Conservation (phyloP, 2,329 filamentous ascomycete species). For the Trichocomaceae sp. region DNA sequence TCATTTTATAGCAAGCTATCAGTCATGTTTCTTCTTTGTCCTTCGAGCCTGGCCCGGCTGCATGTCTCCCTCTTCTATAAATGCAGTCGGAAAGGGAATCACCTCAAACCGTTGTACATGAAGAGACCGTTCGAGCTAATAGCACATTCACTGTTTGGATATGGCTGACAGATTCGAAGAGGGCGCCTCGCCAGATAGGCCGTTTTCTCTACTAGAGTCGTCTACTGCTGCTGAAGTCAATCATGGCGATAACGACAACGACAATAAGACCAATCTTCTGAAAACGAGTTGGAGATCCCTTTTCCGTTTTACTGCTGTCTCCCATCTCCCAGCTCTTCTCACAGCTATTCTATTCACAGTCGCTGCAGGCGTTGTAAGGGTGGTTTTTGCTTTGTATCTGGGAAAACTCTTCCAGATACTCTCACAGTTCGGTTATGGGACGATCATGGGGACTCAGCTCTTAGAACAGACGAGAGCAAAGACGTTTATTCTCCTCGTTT, state of each 20-base stretch:
- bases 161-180: conserved; percentile 3
- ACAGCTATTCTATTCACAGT: conserved; percentile 53
- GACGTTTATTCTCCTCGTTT: conserved; percentile 55
- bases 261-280: neutral
- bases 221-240: neutral
- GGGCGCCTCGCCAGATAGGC: neutral
- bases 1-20: neutral
- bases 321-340: conserved; percentile 51
- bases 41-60: neutral
- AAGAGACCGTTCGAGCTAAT: neutral
- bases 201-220: too few relatives aligned
- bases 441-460: conserved; percentile 45
- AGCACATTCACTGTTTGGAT: neutral
- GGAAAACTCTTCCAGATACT: conserved; percentile 70
- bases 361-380: conserved; percentile 56
- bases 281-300: conserved; percentile 48
- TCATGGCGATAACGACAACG: neutral
- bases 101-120: neutral
- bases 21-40: neutral
- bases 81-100: neutral
- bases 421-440: conserved; percentile 56
- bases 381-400: conserved; percentile 61
- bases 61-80: neutral
- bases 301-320: conserved; percentile 64
- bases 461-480: conserved; percentile 52